Base-by-base conservation (phyloP, 441 rosid genomes). In the Bruguiera hainesii region DNA sequence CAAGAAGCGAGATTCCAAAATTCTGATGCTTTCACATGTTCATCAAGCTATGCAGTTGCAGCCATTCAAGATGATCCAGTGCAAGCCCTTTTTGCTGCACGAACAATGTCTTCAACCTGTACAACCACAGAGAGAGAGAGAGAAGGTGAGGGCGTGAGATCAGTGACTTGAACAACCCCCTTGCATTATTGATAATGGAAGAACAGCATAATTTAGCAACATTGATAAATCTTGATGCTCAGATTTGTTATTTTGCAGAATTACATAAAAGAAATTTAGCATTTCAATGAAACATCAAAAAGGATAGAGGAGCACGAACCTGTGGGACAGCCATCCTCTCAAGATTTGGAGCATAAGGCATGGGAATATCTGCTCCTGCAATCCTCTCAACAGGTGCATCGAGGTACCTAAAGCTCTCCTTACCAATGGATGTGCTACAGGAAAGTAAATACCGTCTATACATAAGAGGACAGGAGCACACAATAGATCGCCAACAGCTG, bases 271-370 rank as follows among this genome's bases (percentile, higher is more conserved):
- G 48, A 10, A 11, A 13, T 13, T 39, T 13, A 13, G 48, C 48
- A 39, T 39, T 13, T 11, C 48, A 39, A 2, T 52, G 20, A 71
- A 55, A 52, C 52, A 61, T 21, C 0, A 5, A 59, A 49, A 57
- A 55, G 16, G 29, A 55, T 55, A 1, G 7, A 52, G 31, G 48
- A 19, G 20, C 42, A 13, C 30, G 23, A 16, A 92, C 98, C 96
- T 93, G 98, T 66, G 98, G 98, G 61, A 87, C 81, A 65, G 98
- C 96, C 85, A 89, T 51, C 73, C 97, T 87, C 83, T 93, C 98
- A 31, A 93, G 86, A 80, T 90, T 93, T 20, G 95, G 87, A 13
- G 98, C 97, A 53, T 90, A 93, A 30, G 98, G 97, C 96, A 85
- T 89, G 69, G 93, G 96, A 67, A 89, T 94, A 81, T 90, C 98